Evolutionary conservation across 345 rosid species (phyloP).

Genomic region (Rhodamnia argentea): DNA sequence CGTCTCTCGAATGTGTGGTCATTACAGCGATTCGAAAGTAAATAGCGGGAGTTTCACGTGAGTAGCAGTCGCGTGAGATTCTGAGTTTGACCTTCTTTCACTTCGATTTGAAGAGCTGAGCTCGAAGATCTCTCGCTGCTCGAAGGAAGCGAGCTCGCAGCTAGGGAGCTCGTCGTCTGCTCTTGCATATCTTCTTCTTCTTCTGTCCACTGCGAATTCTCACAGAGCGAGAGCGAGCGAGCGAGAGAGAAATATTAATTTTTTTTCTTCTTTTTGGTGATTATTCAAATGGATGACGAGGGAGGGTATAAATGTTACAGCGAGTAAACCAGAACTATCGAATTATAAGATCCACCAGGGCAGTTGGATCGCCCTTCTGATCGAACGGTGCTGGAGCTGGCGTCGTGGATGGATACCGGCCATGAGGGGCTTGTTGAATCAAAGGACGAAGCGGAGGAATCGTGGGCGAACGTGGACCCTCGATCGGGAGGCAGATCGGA

Average conservation of each 20-base stretch:
- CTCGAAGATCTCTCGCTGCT: constrained; percentile 99
- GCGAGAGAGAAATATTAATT: constrained; percentile 4
- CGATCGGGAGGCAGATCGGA: neutral
- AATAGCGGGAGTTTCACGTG: neutral
- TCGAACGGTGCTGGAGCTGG: neutral
- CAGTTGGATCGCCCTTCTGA: neutral
- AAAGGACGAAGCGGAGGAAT: neutral
- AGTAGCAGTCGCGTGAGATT: neutral
- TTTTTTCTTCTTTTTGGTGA: neutral
- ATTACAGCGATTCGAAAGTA: neutral
- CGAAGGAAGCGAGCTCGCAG: constrained; percentile 80
- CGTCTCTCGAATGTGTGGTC: neutral
- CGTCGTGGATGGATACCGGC: neutral
- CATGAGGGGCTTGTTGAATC: neutral
- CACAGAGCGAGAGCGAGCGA: constrained; percentile 6
- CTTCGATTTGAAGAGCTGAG: constrained; percentile 72
- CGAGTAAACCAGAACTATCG: neutral
- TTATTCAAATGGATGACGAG: neutral
- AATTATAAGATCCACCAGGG: neutral
- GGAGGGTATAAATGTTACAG: neutral
- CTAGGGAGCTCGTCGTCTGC: constrained; percentile 67
- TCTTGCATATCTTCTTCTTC: constrained; percentile 52
- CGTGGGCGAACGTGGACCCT: neutral
- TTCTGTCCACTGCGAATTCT: neutral
- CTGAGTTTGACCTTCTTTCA: constrained; percentile 58